phyloP scores from a whole-genome alignment of 768 basidiomycete genomes.

The Pleurotus djamor region DNA sequence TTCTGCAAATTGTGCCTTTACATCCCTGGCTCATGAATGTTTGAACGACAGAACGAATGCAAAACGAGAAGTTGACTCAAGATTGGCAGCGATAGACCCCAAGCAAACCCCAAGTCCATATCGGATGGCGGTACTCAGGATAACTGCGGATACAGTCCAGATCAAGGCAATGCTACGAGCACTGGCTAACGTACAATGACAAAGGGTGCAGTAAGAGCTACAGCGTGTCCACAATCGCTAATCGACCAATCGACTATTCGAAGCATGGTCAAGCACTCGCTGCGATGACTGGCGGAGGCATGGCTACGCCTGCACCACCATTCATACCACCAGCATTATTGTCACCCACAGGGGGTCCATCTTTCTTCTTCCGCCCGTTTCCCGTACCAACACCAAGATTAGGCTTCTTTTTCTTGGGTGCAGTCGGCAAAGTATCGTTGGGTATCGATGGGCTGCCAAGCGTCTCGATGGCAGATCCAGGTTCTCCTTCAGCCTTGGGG shows the following conservation, averaged over 20 bases:
- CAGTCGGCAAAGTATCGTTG: constrained; percentile 5
- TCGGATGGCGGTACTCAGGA: not conserved
- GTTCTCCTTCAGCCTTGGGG: constrained; percentile 13
- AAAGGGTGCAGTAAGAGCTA: not conserved
- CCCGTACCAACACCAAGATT: constrained; percentile 38
- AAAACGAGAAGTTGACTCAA: no score
- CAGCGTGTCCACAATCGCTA: not conserved
- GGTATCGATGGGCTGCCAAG: constrained; percentile 7
- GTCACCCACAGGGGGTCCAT: not conserved
- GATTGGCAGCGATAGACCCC: not conserved
- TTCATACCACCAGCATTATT: not conserved
- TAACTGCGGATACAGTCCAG: not conserved
- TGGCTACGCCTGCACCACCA: not conserved
- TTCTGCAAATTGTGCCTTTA: no score
- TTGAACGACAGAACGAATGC: no score
- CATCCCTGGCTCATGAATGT: no score
- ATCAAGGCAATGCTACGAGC: not conserved
- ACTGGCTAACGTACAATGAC: not conserved
- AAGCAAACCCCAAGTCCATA: not conserved
- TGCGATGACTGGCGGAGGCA: not conserved
- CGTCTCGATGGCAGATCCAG: constrained; percentile 16
- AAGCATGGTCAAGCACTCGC: not conserved
- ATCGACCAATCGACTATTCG: not conserved
- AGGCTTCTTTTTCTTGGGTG: constrained; percentile 42
- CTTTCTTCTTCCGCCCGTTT: constrained; percentile 47